phyloP scores from a whole-genome alignment of 169 alveolate species.

The Perkinsus olseni region DNA sequence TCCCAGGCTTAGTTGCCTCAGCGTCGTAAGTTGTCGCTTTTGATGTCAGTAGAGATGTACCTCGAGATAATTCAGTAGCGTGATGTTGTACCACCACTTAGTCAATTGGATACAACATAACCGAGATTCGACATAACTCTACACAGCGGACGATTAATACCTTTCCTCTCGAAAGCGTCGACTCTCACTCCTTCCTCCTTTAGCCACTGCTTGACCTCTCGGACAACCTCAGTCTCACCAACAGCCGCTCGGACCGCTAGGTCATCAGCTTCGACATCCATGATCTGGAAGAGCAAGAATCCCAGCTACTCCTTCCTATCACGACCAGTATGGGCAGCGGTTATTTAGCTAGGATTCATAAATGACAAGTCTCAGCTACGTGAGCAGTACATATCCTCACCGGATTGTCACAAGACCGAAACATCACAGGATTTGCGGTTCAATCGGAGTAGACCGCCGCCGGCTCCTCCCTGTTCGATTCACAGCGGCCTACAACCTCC shows the following conservation, averaged over 20 bases:
- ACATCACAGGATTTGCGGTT: too few species aligned
- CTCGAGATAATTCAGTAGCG: too few species aligned
- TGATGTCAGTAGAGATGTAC: not conserved
- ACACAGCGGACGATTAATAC: too few species aligned
- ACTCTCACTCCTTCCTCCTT: constrained; percentile 75
- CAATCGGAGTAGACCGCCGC: too few species aligned
- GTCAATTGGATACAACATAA: not conserved
- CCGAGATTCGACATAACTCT: too few species aligned
- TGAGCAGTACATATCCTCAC: too few species aligned
- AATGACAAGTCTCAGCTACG: too few species aligned
- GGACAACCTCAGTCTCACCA: constrained; percentile 81
- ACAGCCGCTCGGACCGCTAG: constrained; percentile 80
- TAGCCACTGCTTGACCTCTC: constrained; percentile 87
- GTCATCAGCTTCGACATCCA: not conserved
- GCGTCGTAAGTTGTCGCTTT: not conserved
- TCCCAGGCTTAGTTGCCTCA: not conserved
- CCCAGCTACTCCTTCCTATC: constrained; percentile 15
- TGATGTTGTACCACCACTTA: constrained; percentile 10
- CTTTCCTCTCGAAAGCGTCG: constrained; percentile 60
- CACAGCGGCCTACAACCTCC: too few species aligned
- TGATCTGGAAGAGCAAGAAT: constrained; percentile 14
- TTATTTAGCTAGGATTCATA: too few species aligned
- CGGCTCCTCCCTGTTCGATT: too few species aligned
- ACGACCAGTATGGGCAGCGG: not conserved
- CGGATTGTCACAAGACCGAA: too few species aligned